Conservation (phyloP, 2,329 filamentous ascomycete genomes). For the Fusarium verrucosum region DNA sequence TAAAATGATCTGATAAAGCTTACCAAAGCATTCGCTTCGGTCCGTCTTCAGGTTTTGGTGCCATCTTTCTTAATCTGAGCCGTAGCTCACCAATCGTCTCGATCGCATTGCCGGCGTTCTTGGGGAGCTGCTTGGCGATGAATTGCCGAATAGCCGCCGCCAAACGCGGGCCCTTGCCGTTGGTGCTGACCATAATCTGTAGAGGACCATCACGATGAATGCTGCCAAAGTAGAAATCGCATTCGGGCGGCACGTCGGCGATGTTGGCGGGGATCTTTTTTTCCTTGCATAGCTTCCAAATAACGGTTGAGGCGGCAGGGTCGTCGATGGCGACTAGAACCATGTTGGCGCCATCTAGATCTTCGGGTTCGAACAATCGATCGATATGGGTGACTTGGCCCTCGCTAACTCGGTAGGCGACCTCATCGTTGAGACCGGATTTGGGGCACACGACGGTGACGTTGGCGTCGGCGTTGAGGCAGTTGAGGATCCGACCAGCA, state of each 20-base stretch:
- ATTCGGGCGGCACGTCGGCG: constrained; percentile 94
- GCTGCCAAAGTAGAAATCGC: constrained; percentile 98
- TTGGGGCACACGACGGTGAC: constrained; percentile 86
- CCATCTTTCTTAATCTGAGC: constrained; percentile 79
- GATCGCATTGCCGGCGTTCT: constrained; percentile 85
- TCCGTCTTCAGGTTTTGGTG: constrained; percentile 76
- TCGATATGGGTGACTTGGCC: constrained; percentile 82
- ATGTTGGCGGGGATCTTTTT: constrained; percentile 89
- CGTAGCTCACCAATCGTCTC: constrained; percentile 83
- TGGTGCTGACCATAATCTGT: constrained; percentile 99
- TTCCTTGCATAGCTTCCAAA: constrained; percentile 95
- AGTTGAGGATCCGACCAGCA: constrained; percentile 90
- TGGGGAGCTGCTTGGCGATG: constrained; percentile 80
- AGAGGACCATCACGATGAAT: constrained; percentile 94
- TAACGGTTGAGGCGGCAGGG: constrained; percentile 84
- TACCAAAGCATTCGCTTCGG: constrained; percentile 92
- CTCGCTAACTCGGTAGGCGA: constrained; percentile 79
- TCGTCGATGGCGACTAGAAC: constrained; percentile 95
- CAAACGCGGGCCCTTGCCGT: constrained; percentile 92
- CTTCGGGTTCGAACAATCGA: constrained; percentile 84
- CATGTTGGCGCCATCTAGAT: constrained; percentile 85
- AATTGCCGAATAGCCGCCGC: constrained; percentile 85
- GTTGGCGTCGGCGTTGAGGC: constrained; percentile 92
- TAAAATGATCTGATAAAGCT: constrained; percentile 40
- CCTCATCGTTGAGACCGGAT: constrained; percentile 86